These are phyloP conservation scores for Ammopiptanthus mongolicus DNA, from an alignment of 306 rosid genomes.

Conservation along the genomic window DNA sequence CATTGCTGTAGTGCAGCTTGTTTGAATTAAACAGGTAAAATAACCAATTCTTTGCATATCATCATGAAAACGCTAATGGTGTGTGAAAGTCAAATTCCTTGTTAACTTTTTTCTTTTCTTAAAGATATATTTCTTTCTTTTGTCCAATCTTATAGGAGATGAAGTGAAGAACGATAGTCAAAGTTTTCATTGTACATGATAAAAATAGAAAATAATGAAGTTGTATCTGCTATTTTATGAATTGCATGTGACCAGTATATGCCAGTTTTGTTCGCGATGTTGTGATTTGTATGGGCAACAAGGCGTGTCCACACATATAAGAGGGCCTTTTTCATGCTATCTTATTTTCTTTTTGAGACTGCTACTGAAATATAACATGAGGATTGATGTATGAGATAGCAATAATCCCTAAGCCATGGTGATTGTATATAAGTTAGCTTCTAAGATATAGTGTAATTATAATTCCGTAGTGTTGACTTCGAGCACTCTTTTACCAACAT, in stretches of 20 bases:
- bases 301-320: background rate
- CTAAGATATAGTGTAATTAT: background rate
- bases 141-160: constrained; percentile 16
- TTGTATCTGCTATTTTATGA: constrained; percentile 6
- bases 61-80: constrained; percentile 1
- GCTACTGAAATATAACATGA: background rate
- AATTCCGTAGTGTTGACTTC: background rate
- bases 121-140: constrained; percentile 4
- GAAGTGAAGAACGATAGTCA: constrained; percentile 12
- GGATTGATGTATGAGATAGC: background rate
- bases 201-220: constrained; percentile 11
- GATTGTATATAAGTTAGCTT: background rate
- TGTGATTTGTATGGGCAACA: background rate
- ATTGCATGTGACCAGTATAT: constrained; percentile 2
- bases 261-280: background rate
- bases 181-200: constrained; percentile 31
- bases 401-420: background rate
- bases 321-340: background rate
- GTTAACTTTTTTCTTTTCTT: background rate
- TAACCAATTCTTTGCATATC: background rate
- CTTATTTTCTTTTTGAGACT: background rate
- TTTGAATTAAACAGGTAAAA: constrained; percentile 34
- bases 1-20: constrained; percentile 90
- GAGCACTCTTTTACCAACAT: background rate
- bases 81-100: constrained; percentile 6